These are phyloP conservation scores for Zizania latifolia DNA, from an alignment of 176 grass and related monocot genomes.

Conservation along the genomic window DNA sequence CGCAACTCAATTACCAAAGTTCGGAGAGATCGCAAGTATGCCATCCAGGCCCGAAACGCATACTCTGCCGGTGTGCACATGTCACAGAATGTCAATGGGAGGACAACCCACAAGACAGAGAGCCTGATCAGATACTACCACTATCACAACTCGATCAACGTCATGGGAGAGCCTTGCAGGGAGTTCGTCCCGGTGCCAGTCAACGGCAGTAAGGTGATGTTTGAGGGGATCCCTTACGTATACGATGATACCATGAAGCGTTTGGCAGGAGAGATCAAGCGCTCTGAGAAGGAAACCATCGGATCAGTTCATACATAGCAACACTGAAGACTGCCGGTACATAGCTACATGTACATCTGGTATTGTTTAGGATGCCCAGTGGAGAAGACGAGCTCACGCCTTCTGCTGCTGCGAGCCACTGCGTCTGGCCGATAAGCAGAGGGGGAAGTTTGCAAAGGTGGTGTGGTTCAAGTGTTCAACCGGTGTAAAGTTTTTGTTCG, in stretches of 20 bases:
- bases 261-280: slow-evolving; percentile 31
- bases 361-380: slow-evolving; percentile 21
- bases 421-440: neutral
- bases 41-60: slow-evolving; percentile 57
- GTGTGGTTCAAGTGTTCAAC: neutral
- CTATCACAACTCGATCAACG: slow-evolving; percentile 81
- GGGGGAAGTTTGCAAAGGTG: neutral
- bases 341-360: slow-evolving; percentile 39
- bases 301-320: slow-evolving; percentile 35
- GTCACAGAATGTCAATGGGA: slow-evolving; percentile 66
- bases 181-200: slow-evolving; percentile 42
- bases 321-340: neutral
- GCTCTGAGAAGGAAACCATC: slow-evolving; percentile 56
- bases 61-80: slow-evolving; percentile 80
- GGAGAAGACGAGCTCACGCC: neutral
- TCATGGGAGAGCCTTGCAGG: slow-evolving; percentile 67
- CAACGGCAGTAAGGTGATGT: slow-evolving; percentile 38
- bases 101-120: slow-evolving; percentile 54
- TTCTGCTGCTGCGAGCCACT: neutral
- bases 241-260: slow-evolving; percentile 69
- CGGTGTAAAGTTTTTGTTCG: slow-evolving; percentile 49
- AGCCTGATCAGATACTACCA: slow-evolving; percentile 84
- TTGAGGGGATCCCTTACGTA: slow-evolving; percentile 57
- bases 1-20: slow-evolving; percentile 55
- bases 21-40: slow-evolving; percentile 82